Evolutionary conservation across 163 green algal genomes (phyloP).

Genomic region (Scenedesmus sp.): DNA sequence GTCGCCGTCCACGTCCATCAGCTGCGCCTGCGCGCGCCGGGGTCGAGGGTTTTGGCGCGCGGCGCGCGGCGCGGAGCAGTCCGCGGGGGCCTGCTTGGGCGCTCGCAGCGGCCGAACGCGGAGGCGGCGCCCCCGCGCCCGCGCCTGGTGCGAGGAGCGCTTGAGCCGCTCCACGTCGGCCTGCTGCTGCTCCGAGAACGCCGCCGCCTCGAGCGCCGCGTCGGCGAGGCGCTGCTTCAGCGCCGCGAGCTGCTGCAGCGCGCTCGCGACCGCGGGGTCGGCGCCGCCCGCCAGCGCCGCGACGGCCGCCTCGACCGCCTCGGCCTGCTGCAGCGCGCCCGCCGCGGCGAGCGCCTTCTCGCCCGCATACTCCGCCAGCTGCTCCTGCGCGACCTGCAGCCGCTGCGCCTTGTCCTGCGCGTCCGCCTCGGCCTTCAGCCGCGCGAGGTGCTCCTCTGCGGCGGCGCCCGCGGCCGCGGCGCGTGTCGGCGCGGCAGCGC

Average conservation of each 20-base stretch:
- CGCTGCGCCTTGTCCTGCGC: constrained; percentile 67
- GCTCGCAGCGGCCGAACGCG: too few species aligned
- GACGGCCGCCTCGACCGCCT: constrained; percentile 28
- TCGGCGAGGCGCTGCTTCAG: constrained; percentile 62
- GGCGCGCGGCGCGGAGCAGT: too few species aligned
- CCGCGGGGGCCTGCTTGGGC: too few species aligned
- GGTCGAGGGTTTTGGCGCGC: background rate
- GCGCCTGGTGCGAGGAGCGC: constrained; percentile 68
- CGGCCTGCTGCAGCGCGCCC: constrained; percentile 52
- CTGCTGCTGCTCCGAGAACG: constrained; percentile 72
- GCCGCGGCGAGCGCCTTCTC: constrained; percentile 69
- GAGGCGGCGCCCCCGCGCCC: background rate
- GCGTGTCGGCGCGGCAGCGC: too few species aligned
- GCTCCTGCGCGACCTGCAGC: constrained; percentile 83
- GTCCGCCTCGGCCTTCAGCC: constrained; percentile 78
- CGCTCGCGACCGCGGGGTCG: background rate
- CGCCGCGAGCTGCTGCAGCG: constrained; percentile 42
- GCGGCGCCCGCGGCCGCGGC: too few species aligned
- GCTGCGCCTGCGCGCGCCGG: constrained; percentile 10
- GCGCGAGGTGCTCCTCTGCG: constrained; percentile 79
- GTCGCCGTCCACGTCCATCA: constrained; percentile 49
- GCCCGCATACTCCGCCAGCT: constrained; percentile 84
- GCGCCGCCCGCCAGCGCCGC: constrained; percentile 16
- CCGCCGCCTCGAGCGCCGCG: constrained; percentile 58
- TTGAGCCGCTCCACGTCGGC: constrained; percentile 70